Conservation (phyloP, 208 protist genomes). For the Zelonia costaricensis region DNA sequence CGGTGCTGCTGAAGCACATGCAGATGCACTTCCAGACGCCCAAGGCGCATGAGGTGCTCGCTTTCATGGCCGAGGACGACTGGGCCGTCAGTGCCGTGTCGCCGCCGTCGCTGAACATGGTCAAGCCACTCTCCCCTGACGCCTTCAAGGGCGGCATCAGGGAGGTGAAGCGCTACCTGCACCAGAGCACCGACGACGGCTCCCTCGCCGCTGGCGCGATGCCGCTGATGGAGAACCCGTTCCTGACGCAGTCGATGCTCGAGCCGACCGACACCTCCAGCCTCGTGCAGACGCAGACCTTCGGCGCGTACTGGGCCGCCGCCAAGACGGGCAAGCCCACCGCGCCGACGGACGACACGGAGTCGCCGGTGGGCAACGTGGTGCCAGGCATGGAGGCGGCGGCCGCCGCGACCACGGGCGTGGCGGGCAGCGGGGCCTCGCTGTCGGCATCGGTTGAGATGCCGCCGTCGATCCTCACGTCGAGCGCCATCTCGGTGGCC, state of each 20-base stretch:
- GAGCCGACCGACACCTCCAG: slow-evolving; percentile 61
- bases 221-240: slow-evolving; percentile 69
- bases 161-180: slow-evolving; percentile 67
- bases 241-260: slow-evolving; percentile 63
- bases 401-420: neutral
- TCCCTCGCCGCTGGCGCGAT: slow-evolving; percentile 21
- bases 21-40: slow-evolving; percentile 47
- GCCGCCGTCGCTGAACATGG: slow-evolving; percentile 57
- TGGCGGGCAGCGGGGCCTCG: neutral
- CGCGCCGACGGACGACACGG: neutral
- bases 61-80: slow-evolving; percentile 70
- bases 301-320: slow-evolving; percentile 54
- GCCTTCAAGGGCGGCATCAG: slow-evolving; percentile 48
- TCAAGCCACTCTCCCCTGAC: slow-evolving; percentile 52
- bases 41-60: slow-evolving; percentile 58
- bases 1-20: slow-evolving; percentile 55
- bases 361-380: slow-evolving; percentile 15
- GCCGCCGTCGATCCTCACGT: slow-evolving; percentile 53
- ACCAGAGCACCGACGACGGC: slow-evolving; percentile 29
- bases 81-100: slow-evolving; percentile 56
- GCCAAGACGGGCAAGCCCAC: slow-evolving; percentile 11
- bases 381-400: slow-evolving; percentile 5
- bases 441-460: slow-evolving; percentile 27
- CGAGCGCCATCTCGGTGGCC: slow-evolving; percentile 50
- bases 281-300: slow-evolving; percentile 55